Percentiles rank a stretch among this genome's conserved stretches.
phyloP scores from a whole-genome alignment of 164 flowering plant genomes.

The Magnolia officinalis region DNA sequence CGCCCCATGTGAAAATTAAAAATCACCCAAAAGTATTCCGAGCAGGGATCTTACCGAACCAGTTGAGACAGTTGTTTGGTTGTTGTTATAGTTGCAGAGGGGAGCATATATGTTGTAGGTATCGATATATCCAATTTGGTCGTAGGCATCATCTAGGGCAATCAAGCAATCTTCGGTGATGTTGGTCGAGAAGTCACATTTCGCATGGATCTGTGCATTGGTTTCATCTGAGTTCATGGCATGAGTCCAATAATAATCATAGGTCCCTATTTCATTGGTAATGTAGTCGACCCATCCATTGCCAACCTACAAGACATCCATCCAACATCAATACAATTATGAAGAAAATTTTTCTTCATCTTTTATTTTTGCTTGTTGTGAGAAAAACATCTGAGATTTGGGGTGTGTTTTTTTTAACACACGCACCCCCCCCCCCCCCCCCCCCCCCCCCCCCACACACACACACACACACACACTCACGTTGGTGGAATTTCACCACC shows the following conservation, averaged over 20 bases:
- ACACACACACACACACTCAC: no score
- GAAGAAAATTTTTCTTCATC: no score
- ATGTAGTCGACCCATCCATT: slow-evolving; percentile 37
- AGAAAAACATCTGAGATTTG: no score
- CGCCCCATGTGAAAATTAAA: background rate
- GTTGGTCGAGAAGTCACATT: slow-evolving; percentile 19
- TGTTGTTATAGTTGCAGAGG: slow-evolving; percentile 15
- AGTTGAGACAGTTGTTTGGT: background rate
- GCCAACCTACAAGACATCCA: slow-evolving; percentile 32
- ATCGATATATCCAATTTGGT: slow-evolving; percentile 20
- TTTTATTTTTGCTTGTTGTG: no score
- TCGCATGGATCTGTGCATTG: slow-evolving; percentile 14
- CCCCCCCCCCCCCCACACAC: no score
- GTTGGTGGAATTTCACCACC: no score
- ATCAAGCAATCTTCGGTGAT: slow-evolving; percentile 3
- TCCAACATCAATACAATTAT: no score
- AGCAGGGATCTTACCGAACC: slow-evolving; percentile 24
- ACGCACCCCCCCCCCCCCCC: no score
- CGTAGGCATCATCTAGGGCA: background rate
- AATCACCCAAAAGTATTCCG: background rate
- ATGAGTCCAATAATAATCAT: slow-evolving; percentile 37
- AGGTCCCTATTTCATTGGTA: slow-evolving; percentile 18
- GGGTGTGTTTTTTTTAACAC: no score
- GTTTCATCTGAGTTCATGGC: slow-evolving; percentile 42
- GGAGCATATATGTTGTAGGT: slow-evolving; percentile 46